These are phyloP conservation scores for Cyberlindnera euphorbiae DNA, from an alignment of 805 yeast genomes.

Conservation along the genomic window DNA sequence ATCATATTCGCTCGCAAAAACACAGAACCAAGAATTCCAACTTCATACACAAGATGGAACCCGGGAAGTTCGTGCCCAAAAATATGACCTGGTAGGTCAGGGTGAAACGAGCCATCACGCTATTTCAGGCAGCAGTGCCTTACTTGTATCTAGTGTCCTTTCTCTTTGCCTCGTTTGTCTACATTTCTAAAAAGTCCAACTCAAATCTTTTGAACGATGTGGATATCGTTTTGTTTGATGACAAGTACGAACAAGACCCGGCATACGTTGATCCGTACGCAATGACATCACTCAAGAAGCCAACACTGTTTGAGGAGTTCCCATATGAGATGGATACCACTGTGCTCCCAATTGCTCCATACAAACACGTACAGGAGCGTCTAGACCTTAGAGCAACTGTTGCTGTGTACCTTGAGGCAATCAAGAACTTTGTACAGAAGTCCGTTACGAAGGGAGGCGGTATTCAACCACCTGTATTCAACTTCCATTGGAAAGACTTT, in stretches of 20 bases:
- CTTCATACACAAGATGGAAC: slow-evolving; percentile 2
- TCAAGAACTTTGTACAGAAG: slow-evolving; percentile 28
- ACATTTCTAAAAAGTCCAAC: slow-evolving; percentile 8
- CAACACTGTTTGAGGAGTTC: slow-evolving; percentile 23
- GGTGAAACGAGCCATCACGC: slow-evolving; percentile 3
- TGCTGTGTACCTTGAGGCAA: slow-evolving; percentile 30
- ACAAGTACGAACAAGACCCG: slow-evolving; percentile 19
- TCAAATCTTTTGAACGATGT: slow-evolving; percentile 10
- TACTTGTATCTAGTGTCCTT: slow-evolving; percentile 18
- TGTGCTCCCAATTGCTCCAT: slow-evolving; percentile 36
- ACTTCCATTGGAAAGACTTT: slow-evolving; percentile 56
- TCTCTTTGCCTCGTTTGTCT: slow-evolving; percentile 20
- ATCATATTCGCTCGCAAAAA: too few relatives aligned
- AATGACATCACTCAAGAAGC: slow-evolving; percentile 14
- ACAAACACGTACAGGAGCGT: slow-evolving; percentile 30
- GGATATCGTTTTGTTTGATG: slow-evolving; percentile 14
- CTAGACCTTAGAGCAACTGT: slow-evolving; percentile 33
- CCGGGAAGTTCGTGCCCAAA: slow-evolving; percentile 7
- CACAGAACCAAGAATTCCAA: too few relatives aligned
- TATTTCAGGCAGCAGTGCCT: slow-evolving; percentile 16
- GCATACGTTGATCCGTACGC: slow-evolving; percentile 19
- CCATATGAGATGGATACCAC: slow-evolving; percentile 29
- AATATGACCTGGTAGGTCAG: slow-evolving; percentile 6
- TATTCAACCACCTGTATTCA: slow-evolving; percentile 29
- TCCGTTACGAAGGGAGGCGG: slow-evolving; percentile 21